phyloP scores from a whole-genome alignment of 495 filamentous ascomycete species.

The Penicillium herquei region DNA sequence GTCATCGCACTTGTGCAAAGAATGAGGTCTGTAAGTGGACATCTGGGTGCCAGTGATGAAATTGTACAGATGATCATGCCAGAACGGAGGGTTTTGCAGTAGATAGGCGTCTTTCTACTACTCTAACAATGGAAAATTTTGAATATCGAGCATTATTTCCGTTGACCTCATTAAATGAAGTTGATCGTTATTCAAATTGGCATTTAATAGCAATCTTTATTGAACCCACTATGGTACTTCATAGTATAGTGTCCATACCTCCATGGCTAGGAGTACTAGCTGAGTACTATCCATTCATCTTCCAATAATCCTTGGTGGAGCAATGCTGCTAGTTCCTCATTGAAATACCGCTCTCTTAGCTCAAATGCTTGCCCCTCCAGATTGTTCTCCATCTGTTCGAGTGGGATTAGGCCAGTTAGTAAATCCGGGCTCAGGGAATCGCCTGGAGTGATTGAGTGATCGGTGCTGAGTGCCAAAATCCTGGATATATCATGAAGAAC shows the following conservation, averaged over 20 bases:
- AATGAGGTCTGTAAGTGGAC: not conserved
- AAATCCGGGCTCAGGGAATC: constrained; percentile 11
- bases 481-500: not conserved
- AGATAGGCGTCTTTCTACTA: too few species aligned
- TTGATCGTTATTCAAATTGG: too few species aligned
- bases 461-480: not conserved
- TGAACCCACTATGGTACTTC: not conserved
- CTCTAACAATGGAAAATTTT: too few species aligned
- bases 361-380: constrained; percentile 11
- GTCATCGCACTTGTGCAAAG: not conserved
- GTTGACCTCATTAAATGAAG: too few species aligned
- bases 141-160: too few species aligned
- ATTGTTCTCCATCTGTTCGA: constrained; percentile 23
- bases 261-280: not conserved
- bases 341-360: too few species aligned
- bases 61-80: not conserved
- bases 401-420: constrained; percentile 19
- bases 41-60: constrained; percentile 11
- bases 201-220: too few species aligned
- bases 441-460: constrained; percentile 13
- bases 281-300: constrained; percentile 15
- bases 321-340: too few species aligned
- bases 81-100: too few species aligned
- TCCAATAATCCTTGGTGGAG: constrained; percentile 8
- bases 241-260: not conserved